Conservation (phyloP, 1,284 basidiomycete species). For the Phellopilus nigrolimitatus region DNA sequence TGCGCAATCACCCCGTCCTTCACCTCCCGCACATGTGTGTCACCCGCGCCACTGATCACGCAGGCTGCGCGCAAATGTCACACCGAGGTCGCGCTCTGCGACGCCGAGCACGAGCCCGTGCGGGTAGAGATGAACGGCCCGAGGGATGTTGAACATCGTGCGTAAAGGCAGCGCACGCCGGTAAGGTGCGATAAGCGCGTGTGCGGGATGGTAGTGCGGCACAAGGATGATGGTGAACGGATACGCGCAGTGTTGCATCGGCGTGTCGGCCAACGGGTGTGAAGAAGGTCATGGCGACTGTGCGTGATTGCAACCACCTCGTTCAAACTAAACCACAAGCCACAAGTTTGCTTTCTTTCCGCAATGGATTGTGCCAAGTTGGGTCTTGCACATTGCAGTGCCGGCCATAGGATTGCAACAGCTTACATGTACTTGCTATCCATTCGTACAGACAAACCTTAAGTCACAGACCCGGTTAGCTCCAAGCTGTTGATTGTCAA, state of each 20-base stretch:
- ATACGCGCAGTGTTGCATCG: conserved; percentile 53
- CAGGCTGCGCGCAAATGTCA: conserved; percentile 79
- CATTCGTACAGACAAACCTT: too few species aligned
- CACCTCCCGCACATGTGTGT: conserved; percentile 75
- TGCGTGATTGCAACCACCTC: too few species aligned
- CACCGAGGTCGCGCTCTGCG: conserved; percentile 79
- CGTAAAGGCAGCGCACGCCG: conserved; percentile 89
- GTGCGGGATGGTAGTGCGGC: conserved; percentile 87
- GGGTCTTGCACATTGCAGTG: too few species aligned
- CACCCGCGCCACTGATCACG: conserved; percentile 82
- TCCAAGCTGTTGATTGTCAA: too few species aligned
- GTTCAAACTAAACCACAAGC: too few species aligned
- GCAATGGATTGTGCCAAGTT: too few species aligned
- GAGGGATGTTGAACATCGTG: conserved; percentile 94
- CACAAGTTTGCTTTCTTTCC: too few species aligned
- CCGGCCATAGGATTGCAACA: too few species aligned
- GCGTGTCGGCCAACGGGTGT: conserved; percentile 48
- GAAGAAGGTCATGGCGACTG: too few species aligned
- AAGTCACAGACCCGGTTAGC: too few species aligned
- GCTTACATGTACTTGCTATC: too few species aligned
- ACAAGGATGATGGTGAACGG: conserved; percentile 92
- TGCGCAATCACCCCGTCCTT: conserved; percentile 50
- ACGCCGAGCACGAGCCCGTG: conserved; percentile 89
- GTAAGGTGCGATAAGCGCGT: conserved; percentile 82
- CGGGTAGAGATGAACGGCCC: conserved; percentile 95